Evolutionary conservation across 2,329 filamentous ascomycete species (phyloP), one percentile per base, ranked within the genome.

Genomic region (Raffaelea ambrosiae): DNA sequence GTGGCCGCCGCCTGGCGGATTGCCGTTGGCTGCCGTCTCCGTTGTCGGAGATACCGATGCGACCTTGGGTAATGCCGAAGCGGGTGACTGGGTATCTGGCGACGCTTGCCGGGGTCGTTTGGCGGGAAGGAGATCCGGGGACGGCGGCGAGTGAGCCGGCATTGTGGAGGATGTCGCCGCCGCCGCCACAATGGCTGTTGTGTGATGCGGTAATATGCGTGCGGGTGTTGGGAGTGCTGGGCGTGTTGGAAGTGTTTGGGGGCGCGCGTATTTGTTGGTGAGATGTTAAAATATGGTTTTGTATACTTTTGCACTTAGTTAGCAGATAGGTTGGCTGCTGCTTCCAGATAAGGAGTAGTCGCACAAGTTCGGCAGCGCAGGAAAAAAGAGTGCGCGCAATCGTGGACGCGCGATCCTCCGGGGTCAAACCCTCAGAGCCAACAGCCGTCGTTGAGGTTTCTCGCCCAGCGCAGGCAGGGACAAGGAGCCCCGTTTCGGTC

Each of bases 101-200:
- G 77, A 77, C 39, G 67, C 69, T 57, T 73, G 74, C 53, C 77
- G 73, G 52, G 72, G 68, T 55, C 79, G 77, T 64, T 83, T 83
- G 57, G 69, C 65, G 40, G 76, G 74, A 56, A 77, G 70, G 40
- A 68, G 62, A 56, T 64, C 66, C 55, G 73, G 71, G 50, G 74
- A 73, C 50, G 71, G 68, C 59, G 76, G 71, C 49, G 68, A 67
- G 55, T 66, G 66, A 39, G 64, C 65, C 55, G 68, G 68, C 73
- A 74, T 74, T 56, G 51, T 58, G 41, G 39, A 39, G 16, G 39
- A 40, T 33, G 41, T 22, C 43, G 39, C 31, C 46, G 46, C 46
- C 31, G 26, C 26, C 26, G 39, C 45, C 45, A 46, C 21, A 11
- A 18, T 40, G 19, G 19, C 26, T 23, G 23, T 22, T 38, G 35